Evolutionary conservation across 257 asterid species (phyloP).

Genomic region (Lithospermum erythrorhizon): DNA sequence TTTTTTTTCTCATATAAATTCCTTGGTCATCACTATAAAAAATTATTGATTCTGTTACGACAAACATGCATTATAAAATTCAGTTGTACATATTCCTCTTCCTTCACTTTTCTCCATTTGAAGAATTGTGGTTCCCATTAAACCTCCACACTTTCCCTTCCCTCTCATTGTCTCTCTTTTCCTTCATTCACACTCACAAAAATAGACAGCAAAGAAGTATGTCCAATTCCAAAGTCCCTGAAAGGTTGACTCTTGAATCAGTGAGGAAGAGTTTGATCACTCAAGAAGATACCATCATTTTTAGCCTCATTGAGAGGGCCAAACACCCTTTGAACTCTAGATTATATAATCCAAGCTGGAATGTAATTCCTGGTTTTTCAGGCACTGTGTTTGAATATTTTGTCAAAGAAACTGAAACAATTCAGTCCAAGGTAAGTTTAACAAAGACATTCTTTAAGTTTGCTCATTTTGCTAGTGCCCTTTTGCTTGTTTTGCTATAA

Average conservation of each 20-base stretch:
- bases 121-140: too few relatives aligned
- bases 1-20: too few relatives aligned
- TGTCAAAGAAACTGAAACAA: conserved; percentile 59
- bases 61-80: neutral
- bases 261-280: conserved; percentile 56
- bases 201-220: too few relatives aligned
- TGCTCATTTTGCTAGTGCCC: neutral
- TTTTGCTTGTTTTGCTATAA: too few relatives aligned
- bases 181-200: too few relatives aligned
- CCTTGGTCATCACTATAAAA: too few relatives aligned
- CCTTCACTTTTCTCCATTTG: neutral
- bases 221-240: neutral
- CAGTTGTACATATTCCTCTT: too few relatives aligned
- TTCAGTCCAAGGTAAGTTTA: conserved; percentile 59
- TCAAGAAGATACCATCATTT: conserved; percentile 73
- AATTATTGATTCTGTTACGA: too few relatives aligned
- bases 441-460: neutral
- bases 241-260: conserved; percentile 46
- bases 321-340: conserved; percentile 32
- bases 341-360: conserved; percentile 24
- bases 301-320: conserved; percentile 68
- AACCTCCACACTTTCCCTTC: too few relatives aligned
- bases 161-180: too few relatives aligned
- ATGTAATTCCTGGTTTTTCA: conserved; percentile 8
- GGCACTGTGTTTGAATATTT: conserved; percentile 41